A percentile compares a stretch with the other conserved stretches of the same genome.
phyloP scores from a whole-genome alignment of 495 filamentous ascomycete genomes.

The Podospora tetraspora region DNA sequence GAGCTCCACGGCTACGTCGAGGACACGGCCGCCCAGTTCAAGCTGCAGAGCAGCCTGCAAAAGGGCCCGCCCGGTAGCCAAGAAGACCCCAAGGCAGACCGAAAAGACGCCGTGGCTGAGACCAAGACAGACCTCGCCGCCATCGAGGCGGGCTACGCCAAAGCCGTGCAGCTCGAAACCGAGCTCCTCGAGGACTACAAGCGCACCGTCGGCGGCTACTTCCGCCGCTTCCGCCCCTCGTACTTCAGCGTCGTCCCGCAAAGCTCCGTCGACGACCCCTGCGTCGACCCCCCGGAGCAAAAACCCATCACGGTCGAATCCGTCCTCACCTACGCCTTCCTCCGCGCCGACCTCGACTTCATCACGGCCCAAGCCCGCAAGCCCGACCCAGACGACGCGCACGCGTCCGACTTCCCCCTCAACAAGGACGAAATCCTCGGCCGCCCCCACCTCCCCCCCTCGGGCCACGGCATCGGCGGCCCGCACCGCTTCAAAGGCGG shows the following conservation, averaged over 20 bases:
- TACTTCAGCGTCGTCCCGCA: conserved; percentile 42
- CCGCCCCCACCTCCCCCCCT: conserved; percentile 51
- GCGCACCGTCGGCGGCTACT: conserved; percentile 86
- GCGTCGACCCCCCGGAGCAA: background rate
- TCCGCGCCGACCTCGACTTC: conserved; percentile 89
- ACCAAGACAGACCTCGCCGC: background rate
- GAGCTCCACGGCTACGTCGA: conserved; percentile 86
- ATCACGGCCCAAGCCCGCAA: conserved; percentile 76
- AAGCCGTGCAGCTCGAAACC: conserved; percentile 56
- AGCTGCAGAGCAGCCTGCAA: conserved; percentile 64
- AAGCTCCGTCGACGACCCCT: background rate
- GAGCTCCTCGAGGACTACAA: conserved; percentile 72
- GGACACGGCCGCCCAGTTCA: conserved; percentile 65
- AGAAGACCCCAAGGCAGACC: conserved; percentile 16
- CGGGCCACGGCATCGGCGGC: conserved; percentile 58
- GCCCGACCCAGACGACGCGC: conserved; percentile 60
- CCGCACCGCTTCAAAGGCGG: conserved; percentile 81
- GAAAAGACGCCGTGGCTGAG: background rate
- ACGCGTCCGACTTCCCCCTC: conserved; percentile 63
- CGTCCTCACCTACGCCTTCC: conserved; percentile 82
- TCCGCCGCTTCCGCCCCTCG: conserved; percentile 76
- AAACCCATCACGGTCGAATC: conserved; percentile 49
- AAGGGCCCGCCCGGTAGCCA: conserved; percentile 6
- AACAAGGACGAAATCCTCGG: conserved; percentile 77
- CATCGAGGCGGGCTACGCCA: conserved; percentile 27